Base-by-base conservation (phyloP, 140 eudicot genomes). In the Anethum foeniculum region DNA sequence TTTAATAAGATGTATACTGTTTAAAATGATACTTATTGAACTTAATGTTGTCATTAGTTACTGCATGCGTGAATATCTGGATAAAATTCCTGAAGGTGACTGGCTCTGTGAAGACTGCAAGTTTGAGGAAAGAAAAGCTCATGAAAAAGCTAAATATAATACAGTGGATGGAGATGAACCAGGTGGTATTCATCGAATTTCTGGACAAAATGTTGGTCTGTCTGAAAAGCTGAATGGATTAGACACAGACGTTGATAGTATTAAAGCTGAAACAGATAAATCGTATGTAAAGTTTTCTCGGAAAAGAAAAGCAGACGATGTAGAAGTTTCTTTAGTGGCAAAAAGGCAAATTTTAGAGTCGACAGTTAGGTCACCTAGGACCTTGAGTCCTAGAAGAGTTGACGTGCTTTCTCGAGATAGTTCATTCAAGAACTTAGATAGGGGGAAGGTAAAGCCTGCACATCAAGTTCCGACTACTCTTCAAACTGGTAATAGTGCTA, bases 21-120 rank as follows among this genome's bases (percentile, higher is more conserved):
- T 47, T 47, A 47, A 75, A 7, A 1, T 27, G 30, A 48, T 75
- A 14, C 64, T 75, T 48, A 27, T 75, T 28, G 28, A 75, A 75
- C 43, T 46, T 75, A 47, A 75, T 28, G 43, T 30, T 48, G 62
- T 44, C 58, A 14, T 77, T 86, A 95, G 99, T 47, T 95, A 95
- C 80, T 95, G 99, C 85, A 92, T 91, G 96, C 89, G 88, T 80
- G 92, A 83, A 83, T 87, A 78, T 88, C 75, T 87, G 80, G 88
- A 80, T 68, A 80, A 87, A 84, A 90, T 91, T 81, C 99, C 99
- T 0, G 93, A 89, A 87, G 98, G 98, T 82, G 93, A 92, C 64
- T 95, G 99, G 99, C 75, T 91, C 72, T 95, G 99, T 84, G 97
- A 95, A 85, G 98, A 91, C 81, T 95, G 99, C 85, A 85, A 83